Conservation (phyloP, 345 rosid species). For the Lumnitzera littorea region DNA sequence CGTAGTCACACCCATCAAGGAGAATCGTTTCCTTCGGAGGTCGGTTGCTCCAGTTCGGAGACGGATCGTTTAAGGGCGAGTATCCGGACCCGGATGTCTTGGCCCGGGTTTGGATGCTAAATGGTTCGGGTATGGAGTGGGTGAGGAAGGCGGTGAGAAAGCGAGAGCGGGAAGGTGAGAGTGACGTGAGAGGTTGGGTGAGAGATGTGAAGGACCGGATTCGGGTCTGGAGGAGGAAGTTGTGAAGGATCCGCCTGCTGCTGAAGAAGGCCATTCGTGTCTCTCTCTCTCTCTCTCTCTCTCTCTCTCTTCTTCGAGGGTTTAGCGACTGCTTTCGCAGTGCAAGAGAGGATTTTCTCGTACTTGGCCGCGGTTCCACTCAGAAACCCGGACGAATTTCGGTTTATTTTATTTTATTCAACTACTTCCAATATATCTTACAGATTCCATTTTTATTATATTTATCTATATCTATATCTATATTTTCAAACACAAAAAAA, state of each 20-base stretch:
- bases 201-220: too few relatives aligned
- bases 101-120: conserved; percentile 34
- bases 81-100: conserved; percentile 69
- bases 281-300: too few relatives aligned
- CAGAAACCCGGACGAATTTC: too few relatives aligned
- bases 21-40: conserved; percentile 89
- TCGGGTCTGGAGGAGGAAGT: conserved; percentile 24
- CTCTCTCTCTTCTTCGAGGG: too few relatives aligned
- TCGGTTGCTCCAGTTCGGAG: conserved; percentile 92
- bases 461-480: too few relatives aligned
- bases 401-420: too few relatives aligned
- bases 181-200: conserved; percentile 13
- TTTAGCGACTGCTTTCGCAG: too few relatives aligned
- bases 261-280: conserved; percentile 46
- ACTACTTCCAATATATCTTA: too few relatives aligned
- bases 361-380: too few relatives aligned
- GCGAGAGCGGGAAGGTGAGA: conserved; percentile 43
- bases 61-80: conserved; percentile 84
- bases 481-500: too few relatives aligned
- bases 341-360: too few relatives aligned
- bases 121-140: conserved; percentile 22
- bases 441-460: too few relatives aligned
- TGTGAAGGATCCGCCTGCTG: conserved; percentile 44
- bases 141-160: conserved; percentile 30
- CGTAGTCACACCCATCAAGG: conserved; percentile 91